Evolutionary conservation across 257 asterid species (phyloP), one percentile per base, ranked within the genome.

Genomic region (Nyctanthes arbortristis): DNA sequence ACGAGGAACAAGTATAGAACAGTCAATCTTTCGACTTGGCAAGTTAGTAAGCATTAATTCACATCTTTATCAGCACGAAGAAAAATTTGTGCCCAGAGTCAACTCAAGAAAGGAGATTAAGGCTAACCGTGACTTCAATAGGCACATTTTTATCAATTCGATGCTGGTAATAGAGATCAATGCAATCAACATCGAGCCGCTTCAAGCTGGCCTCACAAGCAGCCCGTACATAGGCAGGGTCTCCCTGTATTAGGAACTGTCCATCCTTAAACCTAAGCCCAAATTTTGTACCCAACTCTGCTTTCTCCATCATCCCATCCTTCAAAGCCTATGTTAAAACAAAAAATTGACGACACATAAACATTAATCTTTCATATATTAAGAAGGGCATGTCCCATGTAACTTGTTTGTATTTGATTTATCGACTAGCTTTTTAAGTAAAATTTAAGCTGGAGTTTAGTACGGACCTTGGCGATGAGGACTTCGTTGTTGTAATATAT

Each of bases 401-500:
- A n/a, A n/a, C n/a, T n/a, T n/a, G n/a, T n/a, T n/a, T n/a, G n/a
- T n/a, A n/a, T n/a, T n/a, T n/a, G n/a, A n/a, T n/a, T n/a, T n/a
- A n/a, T n/a, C n/a, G n/a, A n/a, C n/a, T n/a, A n/a, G n/a, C n/a
- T n/a, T n/a, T 40, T 20, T 14, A 40, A 8, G 22, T 40, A 14
- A n/a, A 40, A 13, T 4, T 13, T 40, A n/a, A n/a, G 0, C 3
- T 43, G 9, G 13, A n/a, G 63, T 18, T n/a, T 39, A 18, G 28
- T 13, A 52, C 24, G n/a, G 36, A 78, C 82, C 82, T 78, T 78
- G 69, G 73, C 82, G 12, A 78, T 29, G 58, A 73, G 79, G 35
- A 69, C 12, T 45, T 78, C 82, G 35, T 78, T 78, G 43, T 79
- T 68, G 56, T 60, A 36, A 43, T 78, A 78, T 24, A 73, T n/a